These are phyloP conservation scores for Gonapodya prolifera DNA, from an alignment of 192 early-diverging fungal genomes.

Conservation along the genomic window DNA sequence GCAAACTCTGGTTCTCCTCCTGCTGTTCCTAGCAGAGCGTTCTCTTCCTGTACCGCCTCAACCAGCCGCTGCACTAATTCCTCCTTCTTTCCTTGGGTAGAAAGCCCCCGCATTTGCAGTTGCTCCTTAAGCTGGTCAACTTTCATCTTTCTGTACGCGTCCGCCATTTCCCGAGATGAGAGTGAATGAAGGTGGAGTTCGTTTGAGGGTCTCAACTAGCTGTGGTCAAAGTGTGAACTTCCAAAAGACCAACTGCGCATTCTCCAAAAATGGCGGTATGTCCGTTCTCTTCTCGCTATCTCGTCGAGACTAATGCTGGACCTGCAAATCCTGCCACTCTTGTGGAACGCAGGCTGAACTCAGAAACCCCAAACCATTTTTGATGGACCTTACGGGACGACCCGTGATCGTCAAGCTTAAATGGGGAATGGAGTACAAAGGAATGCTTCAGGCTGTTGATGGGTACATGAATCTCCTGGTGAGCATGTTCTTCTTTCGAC, in stretches of 20 bases:
- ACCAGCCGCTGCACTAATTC: background rate
- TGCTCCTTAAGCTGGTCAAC: background rate
- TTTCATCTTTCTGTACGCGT: background rate
- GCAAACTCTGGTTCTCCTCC: background rate
- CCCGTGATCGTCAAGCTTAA: slow-evolving; percentile 87
- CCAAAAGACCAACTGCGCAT: too few relatives aligned
- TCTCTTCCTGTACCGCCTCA: background rate
- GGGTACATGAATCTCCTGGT: slow-evolving; percentile 97
- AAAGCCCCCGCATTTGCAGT: background rate
- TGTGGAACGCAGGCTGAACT: background rate
- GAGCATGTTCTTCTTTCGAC: background rate
- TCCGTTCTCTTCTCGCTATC: too few relatives aligned
- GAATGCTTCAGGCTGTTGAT: slow-evolving; percentile 76
- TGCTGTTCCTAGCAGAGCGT: background rate
- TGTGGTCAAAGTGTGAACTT: too few relatives aligned
- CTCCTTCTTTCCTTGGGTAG: background rate
- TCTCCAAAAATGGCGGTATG: too few relatives aligned
- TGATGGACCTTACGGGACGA: slow-evolving; percentile 84
- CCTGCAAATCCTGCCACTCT: too few relatives aligned
- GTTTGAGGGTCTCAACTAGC: too few relatives aligned
- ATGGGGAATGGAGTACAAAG: slow-evolving; percentile 99
- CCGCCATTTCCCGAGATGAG: too few relatives aligned
- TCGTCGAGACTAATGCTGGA: too few relatives aligned
- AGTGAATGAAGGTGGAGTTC: too few relatives aligned
- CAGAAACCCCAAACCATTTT: slow-evolving; percentile 88